phyloP scores from a whole-genome alignment of 2,329 filamentous ascomycete species.

The Aspergillus sp. region DNA sequence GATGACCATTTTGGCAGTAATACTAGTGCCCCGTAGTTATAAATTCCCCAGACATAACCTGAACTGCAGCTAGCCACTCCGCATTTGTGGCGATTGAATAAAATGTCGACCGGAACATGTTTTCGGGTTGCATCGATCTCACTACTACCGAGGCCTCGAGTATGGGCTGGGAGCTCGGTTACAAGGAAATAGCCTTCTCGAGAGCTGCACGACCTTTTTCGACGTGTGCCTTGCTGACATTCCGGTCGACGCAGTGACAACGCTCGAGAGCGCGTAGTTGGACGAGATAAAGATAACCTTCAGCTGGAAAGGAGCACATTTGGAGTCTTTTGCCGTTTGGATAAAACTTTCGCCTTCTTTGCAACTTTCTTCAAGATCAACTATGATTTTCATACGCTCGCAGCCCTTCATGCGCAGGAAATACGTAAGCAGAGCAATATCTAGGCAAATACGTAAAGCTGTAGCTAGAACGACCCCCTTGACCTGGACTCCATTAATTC shows the following conservation, averaged over 20 bases:
- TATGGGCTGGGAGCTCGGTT: slow-evolving; percentile 23
- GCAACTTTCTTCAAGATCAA: too few relatives aligned
- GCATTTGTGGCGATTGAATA: slow-evolving; percentile 50
- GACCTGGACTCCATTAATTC: too few relatives aligned
- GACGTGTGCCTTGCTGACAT: slow-evolving; percentile 4
- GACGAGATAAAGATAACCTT: slow-evolving; percentile 53
- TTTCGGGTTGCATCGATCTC: slow-evolving; percentile 50
- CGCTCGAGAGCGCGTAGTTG: slow-evolving; percentile 50
- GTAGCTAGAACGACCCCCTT: too few relatives aligned
- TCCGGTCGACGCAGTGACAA: not conserved
- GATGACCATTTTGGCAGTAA: slow-evolving; percentile 38
- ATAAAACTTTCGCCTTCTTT: slow-evolving; percentile 45
- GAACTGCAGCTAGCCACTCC: slow-evolving; percentile 52
- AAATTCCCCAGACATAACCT: slow-evolving; percentile 54
- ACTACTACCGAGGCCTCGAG: slow-evolving; percentile 32
- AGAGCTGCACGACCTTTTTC: slow-evolving; percentile 10
- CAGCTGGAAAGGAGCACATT: slow-evolving; percentile 47
- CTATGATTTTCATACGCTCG: too few relatives aligned
- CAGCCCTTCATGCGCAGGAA: too few relatives aligned
- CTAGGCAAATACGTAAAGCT: too few relatives aligned
- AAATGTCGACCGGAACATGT: slow-evolving; percentile 51
- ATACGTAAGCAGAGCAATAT: too few relatives aligned
- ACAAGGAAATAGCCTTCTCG: slow-evolving; percentile 30
- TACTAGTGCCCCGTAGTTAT: slow-evolving; percentile 51
- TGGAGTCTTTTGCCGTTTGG: slow-evolving; percentile 34